A percentile compares a stretch with the other conserved stretches of the same genome.
These are phyloP conservation scores for Collybiopsis confluens DNA, from an alignment of 768 basidiomycete species.

Conservation along the genomic window DNA sequence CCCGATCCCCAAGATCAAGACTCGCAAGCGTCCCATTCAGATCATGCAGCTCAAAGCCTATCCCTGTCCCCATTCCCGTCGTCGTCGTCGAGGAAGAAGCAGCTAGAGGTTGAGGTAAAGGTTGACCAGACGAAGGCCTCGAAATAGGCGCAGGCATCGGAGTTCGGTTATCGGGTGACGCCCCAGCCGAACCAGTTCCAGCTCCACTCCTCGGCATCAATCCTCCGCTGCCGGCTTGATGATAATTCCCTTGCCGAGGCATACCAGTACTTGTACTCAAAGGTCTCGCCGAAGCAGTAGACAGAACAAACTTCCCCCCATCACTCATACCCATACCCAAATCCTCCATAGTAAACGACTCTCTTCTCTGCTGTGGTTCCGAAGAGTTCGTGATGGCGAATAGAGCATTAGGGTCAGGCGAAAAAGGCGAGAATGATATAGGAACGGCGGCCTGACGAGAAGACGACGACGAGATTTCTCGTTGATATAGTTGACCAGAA, in stretches of 20 bases:
- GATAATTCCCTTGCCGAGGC: slow-evolving; percentile 30
- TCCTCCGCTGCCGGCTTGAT: no score
- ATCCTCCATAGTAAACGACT: not conserved
- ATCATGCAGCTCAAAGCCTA: slow-evolving; percentile 58
- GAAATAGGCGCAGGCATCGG: slow-evolving; percentile 38
- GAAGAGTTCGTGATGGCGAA: slow-evolving; percentile 19
- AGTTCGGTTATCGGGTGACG: slow-evolving; percentile 2
- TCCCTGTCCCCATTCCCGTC: not conserved
- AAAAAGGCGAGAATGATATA: slow-evolving; percentile 68
- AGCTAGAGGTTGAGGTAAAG: slow-evolving; percentile 7
- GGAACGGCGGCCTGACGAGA: slow-evolving; percentile 11
- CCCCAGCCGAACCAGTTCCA: slow-evolving; percentile 1
- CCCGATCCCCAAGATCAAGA: slow-evolving; percentile 37
- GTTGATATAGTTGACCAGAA: not conserved
- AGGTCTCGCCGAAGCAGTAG: slow-evolving; percentile 39
- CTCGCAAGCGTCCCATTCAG: slow-evolving; percentile 75
- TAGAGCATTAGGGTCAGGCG: slow-evolving; percentile 60
- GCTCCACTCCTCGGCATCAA: not conserved
- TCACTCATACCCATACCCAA: no score
- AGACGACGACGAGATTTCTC: slow-evolving; percentile 8
- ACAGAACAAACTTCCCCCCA: no score
- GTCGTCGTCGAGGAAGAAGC: not conserved
- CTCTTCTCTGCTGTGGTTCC: not conserved
- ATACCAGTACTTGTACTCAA: no score
- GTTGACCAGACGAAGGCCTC: slow-evolving; percentile 49